Conservation (phyloP, 176 grass and related monocot genomes). For the Phoenix dactylifera region DNA sequence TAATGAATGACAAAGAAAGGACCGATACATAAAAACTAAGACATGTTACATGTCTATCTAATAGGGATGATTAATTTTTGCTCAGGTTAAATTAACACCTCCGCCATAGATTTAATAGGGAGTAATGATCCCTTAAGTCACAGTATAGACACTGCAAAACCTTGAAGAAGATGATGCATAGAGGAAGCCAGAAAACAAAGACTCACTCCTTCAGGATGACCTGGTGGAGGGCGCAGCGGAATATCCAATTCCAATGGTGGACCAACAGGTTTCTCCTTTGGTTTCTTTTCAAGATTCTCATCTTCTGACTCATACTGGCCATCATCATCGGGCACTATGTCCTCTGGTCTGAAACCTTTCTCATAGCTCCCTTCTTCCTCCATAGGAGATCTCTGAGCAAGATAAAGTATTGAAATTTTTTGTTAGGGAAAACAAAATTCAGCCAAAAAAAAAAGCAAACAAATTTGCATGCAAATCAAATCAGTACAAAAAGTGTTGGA, state of each 20-base stretch:
- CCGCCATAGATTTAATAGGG: too few relatives aligned
- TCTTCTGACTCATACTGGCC: constrained; percentile 66
- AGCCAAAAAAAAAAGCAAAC: too few relatives aligned
- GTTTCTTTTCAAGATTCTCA: constrained; percentile 70
- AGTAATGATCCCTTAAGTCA: too few relatives aligned
- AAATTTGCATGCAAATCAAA: too few relatives aligned
- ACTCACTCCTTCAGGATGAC: constrained; percentile 52
- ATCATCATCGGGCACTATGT: constrained; percentile 66
- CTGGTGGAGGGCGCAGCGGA: constrained; percentile 49
- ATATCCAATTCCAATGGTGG: constrained; percentile 74
- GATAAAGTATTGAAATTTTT: not conserved
- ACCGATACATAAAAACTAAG: too few relatives aligned
- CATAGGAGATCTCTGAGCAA: constrained; percentile 58
- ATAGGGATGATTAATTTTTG: too few relatives aligned
- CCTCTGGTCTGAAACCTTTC: constrained; percentile 57
- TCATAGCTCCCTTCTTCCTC: constrained; percentile 72
- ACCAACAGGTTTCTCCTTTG: constrained; percentile 80
- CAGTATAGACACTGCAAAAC: too few relatives aligned
- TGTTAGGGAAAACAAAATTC: too few relatives aligned
- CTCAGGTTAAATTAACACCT: too few relatives aligned
- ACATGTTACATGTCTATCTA: too few relatives aligned
- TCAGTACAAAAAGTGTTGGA: too few relatives aligned
- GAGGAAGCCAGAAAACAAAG: not conserved
- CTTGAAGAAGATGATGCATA: not conserved
- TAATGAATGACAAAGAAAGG: too few relatives aligned